These are phyloP conservation scores for Rhodotorula sp. DNA, from an alignment of 1,284 basidiomycete species.

Conservation along the genomic window DNA sequence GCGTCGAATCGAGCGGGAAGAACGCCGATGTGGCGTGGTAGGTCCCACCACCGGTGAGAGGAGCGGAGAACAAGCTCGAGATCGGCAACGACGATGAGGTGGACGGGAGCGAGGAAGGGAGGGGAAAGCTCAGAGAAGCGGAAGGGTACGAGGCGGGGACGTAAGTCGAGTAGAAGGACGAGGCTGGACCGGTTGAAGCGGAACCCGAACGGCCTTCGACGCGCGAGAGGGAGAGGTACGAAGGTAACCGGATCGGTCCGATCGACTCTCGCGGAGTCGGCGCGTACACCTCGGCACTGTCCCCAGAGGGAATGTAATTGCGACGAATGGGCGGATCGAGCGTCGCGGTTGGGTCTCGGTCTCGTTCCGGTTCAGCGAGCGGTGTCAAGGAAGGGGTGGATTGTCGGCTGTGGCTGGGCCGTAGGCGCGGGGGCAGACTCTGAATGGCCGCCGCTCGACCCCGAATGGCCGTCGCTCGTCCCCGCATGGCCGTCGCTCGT, in stretches of 20 bases:
- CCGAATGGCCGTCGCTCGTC: too few relatives aligned
- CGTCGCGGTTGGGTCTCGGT: background rate
- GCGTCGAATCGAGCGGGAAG: slow-evolving; percentile 32
- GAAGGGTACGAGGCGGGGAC: background rate
- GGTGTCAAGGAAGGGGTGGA: background rate
- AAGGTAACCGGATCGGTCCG: slow-evolving; percentile 9
- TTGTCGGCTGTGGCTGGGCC: too few relatives aligned
- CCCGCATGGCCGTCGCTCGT: too few relatives aligned
- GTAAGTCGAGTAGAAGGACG: background rate
- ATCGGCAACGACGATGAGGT: background rate
- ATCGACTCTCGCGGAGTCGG: background rate
- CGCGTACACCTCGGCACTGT: background rate
- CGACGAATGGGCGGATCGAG: background rate
- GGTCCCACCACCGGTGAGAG: background rate
- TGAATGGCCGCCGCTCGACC: too few relatives aligned
- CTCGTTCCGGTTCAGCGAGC: too few relatives aligned
- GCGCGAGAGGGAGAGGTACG: background rate
- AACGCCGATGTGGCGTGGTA: slow-evolving; percentile 14
- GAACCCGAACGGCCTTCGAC: background rate
- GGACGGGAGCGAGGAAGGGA: background rate
- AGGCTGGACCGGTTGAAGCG: background rate
- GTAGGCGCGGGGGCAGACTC: slow-evolving; percentile 4
- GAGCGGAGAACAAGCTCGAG: slow-evolving; percentile 8
- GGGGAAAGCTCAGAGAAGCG: background rate
- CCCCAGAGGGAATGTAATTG: slow-evolving; percentile 1